A percentile compares a stretch with the other conserved stretches of the same genome.
Conservation (phyloP, 73 alveolate species). For the Tetrahymena borealis region DNA sequence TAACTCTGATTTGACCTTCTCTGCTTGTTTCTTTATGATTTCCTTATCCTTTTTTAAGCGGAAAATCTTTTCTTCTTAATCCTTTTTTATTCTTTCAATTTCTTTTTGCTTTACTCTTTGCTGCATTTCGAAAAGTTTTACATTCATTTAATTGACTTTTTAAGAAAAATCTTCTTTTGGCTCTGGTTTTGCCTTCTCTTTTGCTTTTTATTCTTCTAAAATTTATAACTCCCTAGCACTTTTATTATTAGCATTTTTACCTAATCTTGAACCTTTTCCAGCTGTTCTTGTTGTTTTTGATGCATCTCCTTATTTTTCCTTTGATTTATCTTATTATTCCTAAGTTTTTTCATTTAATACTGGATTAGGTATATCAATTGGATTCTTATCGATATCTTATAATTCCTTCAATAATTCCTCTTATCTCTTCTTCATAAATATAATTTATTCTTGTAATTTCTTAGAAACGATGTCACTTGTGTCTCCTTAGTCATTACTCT, state of each 20-base stretch:
- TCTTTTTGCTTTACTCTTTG: neutral
- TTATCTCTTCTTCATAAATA: neutral
- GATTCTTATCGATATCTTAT: neutral
- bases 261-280: neutral
- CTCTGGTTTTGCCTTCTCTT: neutral
- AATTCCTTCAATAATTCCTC: neutral
- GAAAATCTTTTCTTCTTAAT: neutral
- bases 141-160: neutral
- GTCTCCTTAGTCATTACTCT: neutral
- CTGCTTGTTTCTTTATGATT: neutral
- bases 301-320: neutral
- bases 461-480: neutral
- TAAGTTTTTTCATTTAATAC: neutral
- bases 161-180: neutral
- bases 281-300: too few species aligned
- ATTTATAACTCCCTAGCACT: neutral
- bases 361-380: neutral
- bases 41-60: neutral
- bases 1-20: neutral
- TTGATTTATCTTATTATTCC: neutral
- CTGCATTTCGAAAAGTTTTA: neutral
- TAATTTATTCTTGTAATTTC: neutral
- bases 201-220: neutral
- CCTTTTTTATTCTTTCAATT: neutral
- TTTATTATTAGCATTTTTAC: neutral